Evolutionary conservation across 495 filamentous ascomycete genomes (phyloP).

Genomic region (Xylaria curta): DNA sequence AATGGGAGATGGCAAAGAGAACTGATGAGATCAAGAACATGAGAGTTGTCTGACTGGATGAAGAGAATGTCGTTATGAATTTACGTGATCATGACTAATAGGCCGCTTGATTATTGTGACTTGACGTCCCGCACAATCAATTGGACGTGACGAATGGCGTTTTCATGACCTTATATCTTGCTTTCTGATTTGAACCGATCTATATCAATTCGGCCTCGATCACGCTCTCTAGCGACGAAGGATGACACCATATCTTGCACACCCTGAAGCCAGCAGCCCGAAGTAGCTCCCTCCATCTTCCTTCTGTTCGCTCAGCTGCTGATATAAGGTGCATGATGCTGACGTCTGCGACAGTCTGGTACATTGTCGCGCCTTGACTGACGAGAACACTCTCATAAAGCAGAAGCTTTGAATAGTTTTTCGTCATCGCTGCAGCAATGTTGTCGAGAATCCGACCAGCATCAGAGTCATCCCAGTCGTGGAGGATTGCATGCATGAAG

Average conservation of each 20-base stretch:
- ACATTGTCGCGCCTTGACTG: slow-evolving; percentile 17
- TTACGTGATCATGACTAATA: background rate
- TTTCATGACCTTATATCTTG: background rate
- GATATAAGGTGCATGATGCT: slow-evolving; percentile 50
- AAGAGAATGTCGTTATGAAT: background rate
- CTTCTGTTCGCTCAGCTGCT: slow-evolving; percentile 42
- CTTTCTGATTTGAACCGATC: background rate
- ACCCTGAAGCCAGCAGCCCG: slow-evolving; percentile 45
- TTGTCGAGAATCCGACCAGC: slow-evolving; percentile 20
- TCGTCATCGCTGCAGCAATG: slow-evolving; percentile 24
- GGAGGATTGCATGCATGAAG: slow-evolving; percentile 47
- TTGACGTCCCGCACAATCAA: background rate
- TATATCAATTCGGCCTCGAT: slow-evolving; percentile 28
- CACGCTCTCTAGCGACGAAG: slow-evolving; percentile 23
- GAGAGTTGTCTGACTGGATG: no score
- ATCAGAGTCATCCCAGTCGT: slow-evolving; percentile 49
- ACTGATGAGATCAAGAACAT: background rate
- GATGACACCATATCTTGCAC: slow-evolving; percentile 42
- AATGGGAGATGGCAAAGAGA: background rate
- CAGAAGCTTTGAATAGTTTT: slow-evolving; percentile 25
- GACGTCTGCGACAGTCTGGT: slow-evolving; percentile 49
- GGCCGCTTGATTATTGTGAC: background rate
- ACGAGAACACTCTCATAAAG: slow-evolving; percentile 30
- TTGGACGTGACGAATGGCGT: background rate
- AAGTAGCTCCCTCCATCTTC: slow-evolving; percentile 48